Percentiles rank a stretch among this genome's conserved stretches.
These are phyloP conservation scores for Ilyonectria destructans DNA, from an alignment of 2,329 filamentous ascomycete species.

Conservation along the genomic window DNA sequence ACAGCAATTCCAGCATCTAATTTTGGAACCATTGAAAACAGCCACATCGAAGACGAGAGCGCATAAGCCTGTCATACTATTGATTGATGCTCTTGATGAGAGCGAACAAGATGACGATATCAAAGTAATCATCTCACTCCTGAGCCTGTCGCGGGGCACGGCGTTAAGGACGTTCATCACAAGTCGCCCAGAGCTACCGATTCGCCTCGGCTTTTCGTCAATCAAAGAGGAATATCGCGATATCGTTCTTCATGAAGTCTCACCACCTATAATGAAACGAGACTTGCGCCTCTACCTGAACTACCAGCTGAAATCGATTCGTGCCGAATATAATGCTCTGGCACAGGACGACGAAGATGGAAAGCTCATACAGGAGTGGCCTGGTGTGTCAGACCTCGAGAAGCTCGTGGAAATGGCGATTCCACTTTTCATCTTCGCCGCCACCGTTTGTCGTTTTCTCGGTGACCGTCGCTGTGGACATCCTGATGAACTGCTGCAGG, in stretches of 20 bases:
- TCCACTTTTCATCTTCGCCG: slow-evolving; percentile 52
- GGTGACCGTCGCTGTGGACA: slow-evolving; percentile 36
- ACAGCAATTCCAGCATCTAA: slow-evolving; percentile 59
- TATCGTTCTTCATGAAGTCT: slow-evolving; percentile 57
- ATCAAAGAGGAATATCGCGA: slow-evolving; percentile 43
- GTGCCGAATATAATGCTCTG: slow-evolving; percentile 41
- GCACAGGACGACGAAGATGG: neutral
- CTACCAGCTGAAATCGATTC: slow-evolving; percentile 52
- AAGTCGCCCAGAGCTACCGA: slow-evolving; percentile 59
- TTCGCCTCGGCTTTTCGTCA: slow-evolving; percentile 55
- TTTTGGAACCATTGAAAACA: slow-evolving; percentile 52
- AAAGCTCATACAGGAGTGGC: slow-evolving; percentile 29
- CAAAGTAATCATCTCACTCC: neutral
- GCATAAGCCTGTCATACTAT: slow-evolving; percentile 36
- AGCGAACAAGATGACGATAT: slow-evolving; percentile 50
- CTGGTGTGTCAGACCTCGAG: neutral
- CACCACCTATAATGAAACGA: slow-evolving; percentile 47
- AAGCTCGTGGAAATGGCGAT: slow-evolving; percentile 48
- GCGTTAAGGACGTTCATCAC: slow-evolving; percentile 49
- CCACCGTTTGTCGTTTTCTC: slow-evolving; percentile 46
- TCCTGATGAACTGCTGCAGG: slow-evolving; percentile 43
- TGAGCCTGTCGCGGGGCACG: too few relatives aligned
- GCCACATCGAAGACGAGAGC: too few relatives aligned
- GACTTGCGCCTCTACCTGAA: slow-evolving; percentile 58
- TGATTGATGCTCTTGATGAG: slow-evolving; percentile 55